Evolutionary conservation across 257 asterid species (phyloP), one percentile per base, ranked within the genome.

Genomic region (Jacaranda mimosifolia): DNA sequence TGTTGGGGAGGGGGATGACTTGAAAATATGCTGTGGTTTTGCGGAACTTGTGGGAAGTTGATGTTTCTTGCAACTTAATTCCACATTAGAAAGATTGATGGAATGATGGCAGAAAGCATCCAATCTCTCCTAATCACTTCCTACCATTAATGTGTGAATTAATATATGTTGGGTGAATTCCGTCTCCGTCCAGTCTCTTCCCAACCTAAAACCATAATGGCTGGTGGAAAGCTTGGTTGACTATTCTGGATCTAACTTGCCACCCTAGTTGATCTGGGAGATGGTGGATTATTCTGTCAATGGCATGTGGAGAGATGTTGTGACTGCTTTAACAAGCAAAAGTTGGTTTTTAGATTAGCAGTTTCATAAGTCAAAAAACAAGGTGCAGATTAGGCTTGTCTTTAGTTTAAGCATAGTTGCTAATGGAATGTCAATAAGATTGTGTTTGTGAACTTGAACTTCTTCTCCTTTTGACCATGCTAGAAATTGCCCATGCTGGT

Each of bases 181-280:
- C 14, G n/a, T n/a, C 45, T 59, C 76, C 55, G 19, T 38, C 63
- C 52, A 9, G 71, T 65, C 18, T 21, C 53, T n/a, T 58, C 68
- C 36, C 71, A 51, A 64, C 60, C 63, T 38, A 63, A 63, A 15
- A 26, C 72, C 64, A 32, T 49, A 13, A 63, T 26, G 13, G 39
- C 19, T 75, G 39, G 62, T 69, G 63, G 55, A 56, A n/a, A 49
- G 49, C 17, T 77, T 11, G 69, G 79, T 62, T 67, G 67, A 69
- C 74, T 12, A 36, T 73, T 57, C 68, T 35, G 35, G 40, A 48
- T 66, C 62, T 19, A 32, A 11, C 48, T 72, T 32, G 39, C 46
- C 11, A 17, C 58, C 62, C 58, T 13, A 32, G 39, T 65, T 65
- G 66, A 58, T 73, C 57, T 73, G 51, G 52, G 38, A 43, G 68